Evolutionary conservation across 192 early-diverging fungal species (phyloP).

Genomic region (Paraglomus occultum): DNA sequence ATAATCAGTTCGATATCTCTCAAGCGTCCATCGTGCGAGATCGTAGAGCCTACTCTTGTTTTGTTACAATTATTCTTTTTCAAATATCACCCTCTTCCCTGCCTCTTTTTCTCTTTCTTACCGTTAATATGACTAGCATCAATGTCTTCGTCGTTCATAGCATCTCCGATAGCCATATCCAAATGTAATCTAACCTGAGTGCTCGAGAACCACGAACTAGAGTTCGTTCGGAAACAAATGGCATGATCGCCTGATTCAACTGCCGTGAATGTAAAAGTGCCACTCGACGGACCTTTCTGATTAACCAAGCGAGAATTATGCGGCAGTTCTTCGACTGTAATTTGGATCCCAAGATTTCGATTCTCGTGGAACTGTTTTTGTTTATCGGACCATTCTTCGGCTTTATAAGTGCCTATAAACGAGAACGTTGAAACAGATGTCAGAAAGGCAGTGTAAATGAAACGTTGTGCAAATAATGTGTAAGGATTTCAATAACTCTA

Average conservation of each 20-base stretch:
- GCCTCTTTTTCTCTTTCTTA: constrained; percentile 27
- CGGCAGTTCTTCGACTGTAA: constrained; percentile 68
- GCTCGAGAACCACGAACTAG: constrained; percentile 70
- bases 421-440: not conserved
- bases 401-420: constrained; percentile 61
- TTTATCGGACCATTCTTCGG: constrained; percentile 76
- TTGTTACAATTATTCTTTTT: not conserved
- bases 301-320: constrained; percentile 61
- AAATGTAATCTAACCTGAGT: constrained; percentile 57
- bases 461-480: not conserved
- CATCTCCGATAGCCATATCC: constrained; percentile 69
- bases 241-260: constrained; percentile 85
- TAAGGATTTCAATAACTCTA: not conserved
- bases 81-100: not conserved
- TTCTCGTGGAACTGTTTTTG: constrained; percentile 60
- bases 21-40: not conserved
- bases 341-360: constrained; percentile 59
- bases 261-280: constrained; percentile 90
- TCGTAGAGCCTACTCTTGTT: not conserved
- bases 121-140: constrained; percentile 33
- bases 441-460: not conserved
- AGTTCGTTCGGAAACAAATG: constrained; percentile 78
- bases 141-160: constrained; percentile 48
- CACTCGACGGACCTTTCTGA: constrained; percentile 68
- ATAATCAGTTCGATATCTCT: not conserved